phyloP scores from a whole-genome alignment of 768 basidiomycete species.

The Nevesoporus exiguus region DNA sequence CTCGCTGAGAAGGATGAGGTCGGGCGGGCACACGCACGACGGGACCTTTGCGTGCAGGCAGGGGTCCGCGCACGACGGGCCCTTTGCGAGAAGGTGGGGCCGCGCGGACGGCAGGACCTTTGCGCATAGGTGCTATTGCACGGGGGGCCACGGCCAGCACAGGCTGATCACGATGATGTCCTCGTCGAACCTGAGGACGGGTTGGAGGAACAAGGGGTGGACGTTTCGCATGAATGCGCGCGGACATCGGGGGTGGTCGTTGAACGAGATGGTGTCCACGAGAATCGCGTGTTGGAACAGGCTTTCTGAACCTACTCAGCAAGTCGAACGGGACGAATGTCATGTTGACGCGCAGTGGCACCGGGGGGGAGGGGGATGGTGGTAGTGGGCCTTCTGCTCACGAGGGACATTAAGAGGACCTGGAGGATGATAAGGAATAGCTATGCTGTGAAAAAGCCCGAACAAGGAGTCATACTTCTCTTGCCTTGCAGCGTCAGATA shows the following conservation, averaged over 20 bases:
- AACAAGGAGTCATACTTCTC: conserved; percentile 26
- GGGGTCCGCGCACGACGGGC: conserved; percentile 9
- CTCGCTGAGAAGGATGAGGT: conserved; percentile 12
- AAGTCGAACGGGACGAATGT: conserved; percentile 29
- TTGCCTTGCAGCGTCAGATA: conserved; percentile 26
- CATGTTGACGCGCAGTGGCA: conserved; percentile 16
- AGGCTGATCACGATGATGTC: conserved; percentile 14
- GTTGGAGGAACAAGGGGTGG: conserved; percentile 16
- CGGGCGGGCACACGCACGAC: conserved; percentile 5
- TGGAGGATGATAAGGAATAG: conserved; percentile 27
- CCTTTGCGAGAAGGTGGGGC: conserved; percentile 15
- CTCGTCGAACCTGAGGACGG: conserved; percentile 19
- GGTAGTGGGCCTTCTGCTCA: conserved; percentile 8
- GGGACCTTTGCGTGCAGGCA: conserved; percentile 17
- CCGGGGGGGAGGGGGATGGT: conserved; percentile 13
- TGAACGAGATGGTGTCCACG: conserved; percentile 13
- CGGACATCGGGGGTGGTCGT: conserved; percentile 12
- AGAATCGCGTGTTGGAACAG: conserved; percentile 14
- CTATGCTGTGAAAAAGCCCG: conserved; percentile 22
- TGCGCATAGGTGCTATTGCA: conserved; percentile 12
- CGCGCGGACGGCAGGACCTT: conserved; percentile 10
- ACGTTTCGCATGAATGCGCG: conserved; percentile 19
- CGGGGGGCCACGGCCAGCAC: conserved; percentile 11
- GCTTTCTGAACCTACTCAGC: conserved; percentile 24
- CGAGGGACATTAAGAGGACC: conserved; percentile 28